Evolutionary conservation across 768 basidiomycete species (phyloP).

Genomic region (Mycena haematopus): DNA sequence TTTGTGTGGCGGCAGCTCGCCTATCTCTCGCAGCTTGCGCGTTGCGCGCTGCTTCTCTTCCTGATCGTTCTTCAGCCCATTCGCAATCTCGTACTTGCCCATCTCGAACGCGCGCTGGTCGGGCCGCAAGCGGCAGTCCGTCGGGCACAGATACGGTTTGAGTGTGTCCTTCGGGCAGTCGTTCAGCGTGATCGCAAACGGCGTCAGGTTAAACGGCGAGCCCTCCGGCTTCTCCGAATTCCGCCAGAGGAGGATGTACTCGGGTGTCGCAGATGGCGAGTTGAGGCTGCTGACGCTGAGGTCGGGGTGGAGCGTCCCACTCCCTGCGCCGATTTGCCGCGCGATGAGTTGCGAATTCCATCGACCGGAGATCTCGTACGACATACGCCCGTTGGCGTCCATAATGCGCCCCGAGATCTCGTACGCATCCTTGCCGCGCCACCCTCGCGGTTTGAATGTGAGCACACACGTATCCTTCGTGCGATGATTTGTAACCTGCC

Average conservation of each 20-base stretch:
- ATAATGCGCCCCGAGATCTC: slow-evolving; percentile 90
- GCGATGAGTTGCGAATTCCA: slow-evolving; percentile 97
- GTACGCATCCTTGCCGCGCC: slow-evolving; percentile 90
- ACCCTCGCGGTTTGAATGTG: slow-evolving; percentile 96
- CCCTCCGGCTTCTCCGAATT: slow-evolving; percentile 82
- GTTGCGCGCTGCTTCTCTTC: slow-evolving; percentile 86
- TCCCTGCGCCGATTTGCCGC: slow-evolving; percentile 66
- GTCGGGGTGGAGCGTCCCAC: slow-evolving; percentile 75
- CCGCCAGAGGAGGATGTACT: slow-evolving; percentile 89
- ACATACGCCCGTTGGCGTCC: slow-evolving; percentile 65
- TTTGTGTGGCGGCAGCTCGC: slow-evolving; percentile 69
- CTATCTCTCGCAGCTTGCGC: slow-evolving; percentile 77
- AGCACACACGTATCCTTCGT: slow-evolving; percentile 87
- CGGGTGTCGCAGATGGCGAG: slow-evolving; percentile 55
- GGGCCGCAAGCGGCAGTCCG: slow-evolving; percentile 90
- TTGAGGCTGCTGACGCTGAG: slow-evolving; percentile 56
- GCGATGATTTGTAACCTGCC: slow-evolving; percentile 84
- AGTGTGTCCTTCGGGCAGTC: slow-evolving; percentile 79
- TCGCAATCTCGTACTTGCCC: slow-evolving; percentile 85
- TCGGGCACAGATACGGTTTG: slow-evolving; percentile 78
- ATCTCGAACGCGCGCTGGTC: slow-evolving; percentile 95
- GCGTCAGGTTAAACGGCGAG: slow-evolving; percentile 94
- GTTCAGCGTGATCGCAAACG: slow-evolving; percentile 92
- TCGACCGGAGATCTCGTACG: slow-evolving; percentile 90
- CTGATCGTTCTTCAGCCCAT: slow-evolving; percentile 76